Evolutionary conservation across 2,329 filamentous ascomycete genomes (phyloP).

Genomic region (Neonectria punicea): DNA sequence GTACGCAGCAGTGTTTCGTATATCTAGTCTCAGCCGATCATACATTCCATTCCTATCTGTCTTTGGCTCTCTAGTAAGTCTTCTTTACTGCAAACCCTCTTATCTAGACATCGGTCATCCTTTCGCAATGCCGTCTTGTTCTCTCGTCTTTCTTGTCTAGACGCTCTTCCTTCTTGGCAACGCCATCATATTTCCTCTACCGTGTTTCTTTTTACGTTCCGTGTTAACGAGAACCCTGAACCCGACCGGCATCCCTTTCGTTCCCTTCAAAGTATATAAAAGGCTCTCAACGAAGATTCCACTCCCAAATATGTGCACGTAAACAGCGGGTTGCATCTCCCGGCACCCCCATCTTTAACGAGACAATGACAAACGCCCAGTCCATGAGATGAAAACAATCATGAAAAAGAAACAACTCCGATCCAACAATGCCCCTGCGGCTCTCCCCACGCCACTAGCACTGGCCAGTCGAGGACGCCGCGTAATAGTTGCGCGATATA

Average conservation of each 20-base stretch:
- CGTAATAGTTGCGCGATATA: not conserved
- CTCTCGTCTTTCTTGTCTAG: not conserved
- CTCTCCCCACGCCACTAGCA: not conserved
- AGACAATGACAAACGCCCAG: slow-evolving; percentile 9
- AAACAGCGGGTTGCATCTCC: slow-evolving; percentile 4
- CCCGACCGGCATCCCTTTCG: not conserved
- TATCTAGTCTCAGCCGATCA: not conserved
- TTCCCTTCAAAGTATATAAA: not conserved
- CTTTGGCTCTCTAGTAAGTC: not conserved
- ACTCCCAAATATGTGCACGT: not conserved
- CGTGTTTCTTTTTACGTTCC: slow-evolving; percentile 2
- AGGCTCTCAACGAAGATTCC: not conserved
- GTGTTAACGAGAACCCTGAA: not conserved
- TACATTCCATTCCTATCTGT: not conserved
- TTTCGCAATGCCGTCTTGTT: not conserved
- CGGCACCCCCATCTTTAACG: not conserved
- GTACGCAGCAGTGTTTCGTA: not conserved
- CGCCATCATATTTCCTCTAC: not conserved
- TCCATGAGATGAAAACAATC: slow-evolving; percentile 2
- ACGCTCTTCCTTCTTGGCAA: not conserved
- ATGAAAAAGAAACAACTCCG: slow-evolving; percentile 6
- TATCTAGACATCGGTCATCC: not conserved
- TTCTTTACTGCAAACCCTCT: not conserved
- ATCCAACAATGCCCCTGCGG: slow-evolving; percentile 6
- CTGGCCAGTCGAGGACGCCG: not conserved